Evolutionary conservation across 2,329 filamentous ascomycete genomes (phyloP).

Genomic region (Raffaelea ambrosiae): DNA sequence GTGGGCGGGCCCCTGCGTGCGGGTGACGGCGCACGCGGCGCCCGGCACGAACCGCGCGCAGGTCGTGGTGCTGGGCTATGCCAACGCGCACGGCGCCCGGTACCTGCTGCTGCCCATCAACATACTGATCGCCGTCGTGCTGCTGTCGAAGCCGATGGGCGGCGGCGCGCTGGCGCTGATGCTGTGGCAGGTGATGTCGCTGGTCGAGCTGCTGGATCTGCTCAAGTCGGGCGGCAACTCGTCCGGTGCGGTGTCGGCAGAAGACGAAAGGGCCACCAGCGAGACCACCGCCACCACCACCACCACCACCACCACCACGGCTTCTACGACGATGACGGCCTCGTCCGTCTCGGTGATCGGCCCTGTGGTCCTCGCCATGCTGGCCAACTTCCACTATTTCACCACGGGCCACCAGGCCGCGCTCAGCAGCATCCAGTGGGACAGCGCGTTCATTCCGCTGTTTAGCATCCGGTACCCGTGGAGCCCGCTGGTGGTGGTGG

Average conservation of each 20-base stretch:
- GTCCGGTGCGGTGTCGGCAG: constrained; percentile 24
- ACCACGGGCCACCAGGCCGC: constrained; percentile 95
- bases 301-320: constrained; percentile 14
- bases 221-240: constrained; percentile 24
- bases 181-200: constrained; percentile 80
- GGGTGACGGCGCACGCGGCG: constrained; percentile 49
- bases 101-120: constrained; percentile 80
- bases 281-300: constrained; percentile 26
- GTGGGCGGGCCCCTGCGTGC: constrained; percentile 78
- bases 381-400: constrained; percentile 93
- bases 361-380: constrained; percentile 73
- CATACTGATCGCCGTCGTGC: constrained; percentile 64
- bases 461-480: constrained; percentile 79
- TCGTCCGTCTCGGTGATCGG: constrained; percentile 56
- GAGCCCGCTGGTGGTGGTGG: constrained; percentile 68
- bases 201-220: constrained; percentile 56
- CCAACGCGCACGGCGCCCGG: constrained; percentile 84
- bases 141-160: constrained; percentile 93
- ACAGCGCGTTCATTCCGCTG: constrained; percentile 85
- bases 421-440: constrained; percentile 87
- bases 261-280: constrained; percentile 40
- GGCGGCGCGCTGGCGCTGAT: constrained; percentile 74
- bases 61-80: constrained; percentile 81
- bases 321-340: not conserved
- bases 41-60: constrained; percentile 33